Evolutionary conservation across 306 rosid genomes (phyloP).

Genomic region (Dalbergia cochinchinensis): DNA sequence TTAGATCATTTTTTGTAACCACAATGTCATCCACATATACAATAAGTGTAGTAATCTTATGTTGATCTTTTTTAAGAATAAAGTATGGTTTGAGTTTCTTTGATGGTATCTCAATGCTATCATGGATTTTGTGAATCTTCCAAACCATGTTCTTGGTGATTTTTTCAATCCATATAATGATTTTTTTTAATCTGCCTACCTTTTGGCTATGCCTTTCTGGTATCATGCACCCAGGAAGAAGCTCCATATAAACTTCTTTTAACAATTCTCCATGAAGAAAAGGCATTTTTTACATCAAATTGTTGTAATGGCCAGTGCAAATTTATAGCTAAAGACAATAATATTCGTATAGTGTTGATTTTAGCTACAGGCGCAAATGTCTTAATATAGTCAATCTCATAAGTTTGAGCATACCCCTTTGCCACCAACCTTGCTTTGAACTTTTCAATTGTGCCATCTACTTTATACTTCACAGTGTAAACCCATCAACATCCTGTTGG

Average conservation of each 20-base stretch:
- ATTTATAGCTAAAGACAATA: not conserved
- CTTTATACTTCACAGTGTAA: not conserved
- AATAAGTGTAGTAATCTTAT: slow-evolving; percentile 20
- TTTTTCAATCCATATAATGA: slow-evolving; percentile 10
- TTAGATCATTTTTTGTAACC: not conserved
- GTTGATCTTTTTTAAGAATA: not conserved
- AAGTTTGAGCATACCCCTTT: too few species aligned
- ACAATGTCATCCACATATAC: slow-evolving; percentile 3
- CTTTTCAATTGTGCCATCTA: not conserved
- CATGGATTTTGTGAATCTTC: slow-evolving; percentile 22
- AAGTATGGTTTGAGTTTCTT: slow-evolving; percentile 6
- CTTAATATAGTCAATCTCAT: not conserved
- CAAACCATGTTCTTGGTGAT: slow-evolving; percentile 15
- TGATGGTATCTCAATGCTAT: slow-evolving; percentile 6
- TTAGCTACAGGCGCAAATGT: too few species aligned
- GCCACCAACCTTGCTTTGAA: not conserved
- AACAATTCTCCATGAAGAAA: too few species aligned
- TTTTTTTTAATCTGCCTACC: not conserved
- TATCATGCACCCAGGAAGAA: too few species aligned
- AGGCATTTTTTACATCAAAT: too few species aligned
- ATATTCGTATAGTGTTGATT: not conserved
- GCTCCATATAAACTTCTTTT: too few species aligned
- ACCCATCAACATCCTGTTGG: slow-evolving; percentile 6
- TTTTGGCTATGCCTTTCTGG: not conserved
- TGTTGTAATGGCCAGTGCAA: slow-evolving; percentile 12